Evolutionary conservation across 1,284 basidiomycete genomes (phyloP).

Genomic region (Chalciporus piperatoides): DNA sequence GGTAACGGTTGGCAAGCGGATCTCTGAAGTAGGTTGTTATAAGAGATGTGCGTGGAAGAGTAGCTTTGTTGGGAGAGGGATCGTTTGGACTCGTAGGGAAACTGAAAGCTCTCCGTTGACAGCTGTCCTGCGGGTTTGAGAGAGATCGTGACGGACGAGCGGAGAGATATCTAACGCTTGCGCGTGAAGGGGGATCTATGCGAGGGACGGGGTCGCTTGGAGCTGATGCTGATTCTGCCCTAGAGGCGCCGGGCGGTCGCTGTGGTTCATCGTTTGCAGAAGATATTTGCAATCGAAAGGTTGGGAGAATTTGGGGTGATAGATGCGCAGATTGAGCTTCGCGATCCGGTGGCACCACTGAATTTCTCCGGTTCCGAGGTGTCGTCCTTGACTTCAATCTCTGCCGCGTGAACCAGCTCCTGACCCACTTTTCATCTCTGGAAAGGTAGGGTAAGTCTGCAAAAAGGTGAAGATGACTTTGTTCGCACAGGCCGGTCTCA

Average conservation of each 20-base stretch:
- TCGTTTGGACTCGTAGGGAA: neutral
- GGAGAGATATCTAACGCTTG: neutral
- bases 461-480: neutral
- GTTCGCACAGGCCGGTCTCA: conserved; percentile 33
- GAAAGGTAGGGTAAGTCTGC: conserved; percentile 6
- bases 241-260: neutral
- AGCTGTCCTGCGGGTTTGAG: neutral
- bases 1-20: conserved; percentile 31
- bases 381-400: conserved; percentile 21
- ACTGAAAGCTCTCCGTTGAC: conserved; percentile 6
- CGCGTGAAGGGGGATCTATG: conserved; percentile 4
- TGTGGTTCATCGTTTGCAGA: neutral
- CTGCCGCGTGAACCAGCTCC: conserved; percentile 31
- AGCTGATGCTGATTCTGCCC: conserved; percentile 6
- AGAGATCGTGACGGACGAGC: neutral
- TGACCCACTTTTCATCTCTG: conserved; percentile 31
- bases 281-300: conserved; percentile 18
- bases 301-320: neutral
- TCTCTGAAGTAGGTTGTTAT: conserved; percentile 30
- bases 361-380: conserved; percentile 12
- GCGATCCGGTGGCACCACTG: neutral
- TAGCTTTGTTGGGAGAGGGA: neutral
- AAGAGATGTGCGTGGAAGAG: neutral
- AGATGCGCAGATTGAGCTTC: neutral
- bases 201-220: conserved; percentile 1